A percentile compares a stretch with the other conserved stretches of the same genome.
Evolutionary conservation across 306 rosid genomes (phyloP).

Genomic region (Glycine soja): DNA sequence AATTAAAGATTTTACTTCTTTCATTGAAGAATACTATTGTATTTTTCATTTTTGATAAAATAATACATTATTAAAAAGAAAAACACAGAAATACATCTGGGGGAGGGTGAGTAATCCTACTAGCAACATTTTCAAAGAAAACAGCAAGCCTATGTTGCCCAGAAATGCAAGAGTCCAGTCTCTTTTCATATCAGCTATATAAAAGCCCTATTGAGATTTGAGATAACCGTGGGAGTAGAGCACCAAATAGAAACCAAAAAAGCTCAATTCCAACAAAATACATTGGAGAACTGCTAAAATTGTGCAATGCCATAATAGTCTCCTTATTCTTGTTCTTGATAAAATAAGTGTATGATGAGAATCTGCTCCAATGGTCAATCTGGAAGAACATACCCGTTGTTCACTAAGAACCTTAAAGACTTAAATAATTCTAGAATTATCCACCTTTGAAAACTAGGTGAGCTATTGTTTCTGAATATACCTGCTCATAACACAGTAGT

Average conservation of each 20-base stretch:
- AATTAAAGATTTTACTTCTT: not conserved
- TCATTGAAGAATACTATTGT: not conserved
- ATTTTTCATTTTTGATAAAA: not conserved
- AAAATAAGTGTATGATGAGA: not conserved
- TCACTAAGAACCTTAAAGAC: not conserved
- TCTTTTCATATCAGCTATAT: not conserved
- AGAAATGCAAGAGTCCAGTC: not conserved
- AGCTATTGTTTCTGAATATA: not conserved
- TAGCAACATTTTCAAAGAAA: not conserved
- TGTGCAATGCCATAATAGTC: not conserved
- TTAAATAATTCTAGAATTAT: not conserved
- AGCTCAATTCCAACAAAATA: not conserved
- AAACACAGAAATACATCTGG: not conserved
- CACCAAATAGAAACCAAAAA: slow-evolving; percentile 1
- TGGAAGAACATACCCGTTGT: not conserved
- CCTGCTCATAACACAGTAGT: not conserved
- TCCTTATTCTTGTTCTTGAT: not conserved
- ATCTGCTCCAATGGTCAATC: not conserved
- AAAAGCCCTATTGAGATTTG: not conserved
- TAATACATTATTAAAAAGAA: not conserved
- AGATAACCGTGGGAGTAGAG: not conserved
- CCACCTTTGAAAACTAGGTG: not conserved
- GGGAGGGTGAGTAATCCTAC: not conserved
- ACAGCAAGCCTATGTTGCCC: not conserved
- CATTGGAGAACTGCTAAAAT: too few relatives aligned